These are phyloP conservation scores for Hexamita inflata DNA, from an alignment of 208 protist species.

Conservation along the genomic window DNA sequence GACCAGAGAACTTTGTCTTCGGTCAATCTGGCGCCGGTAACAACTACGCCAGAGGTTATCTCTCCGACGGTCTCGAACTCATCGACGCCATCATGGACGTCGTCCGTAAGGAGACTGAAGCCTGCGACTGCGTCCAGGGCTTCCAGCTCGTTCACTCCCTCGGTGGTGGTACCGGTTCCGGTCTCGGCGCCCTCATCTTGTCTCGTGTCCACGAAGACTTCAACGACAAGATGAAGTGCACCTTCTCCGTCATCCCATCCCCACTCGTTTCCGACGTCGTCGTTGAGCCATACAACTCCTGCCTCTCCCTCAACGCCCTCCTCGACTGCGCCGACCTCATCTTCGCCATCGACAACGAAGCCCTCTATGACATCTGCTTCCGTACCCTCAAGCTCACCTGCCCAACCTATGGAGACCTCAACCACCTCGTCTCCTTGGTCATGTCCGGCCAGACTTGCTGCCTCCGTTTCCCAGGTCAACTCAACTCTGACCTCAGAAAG, in stretches of 20 bases:
- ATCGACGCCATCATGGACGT: constrained; percentile 17
- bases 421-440: no score
- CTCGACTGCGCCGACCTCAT: constrained; percentile 75
- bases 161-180: constrained; percentile 80
- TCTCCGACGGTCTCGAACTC: neutral
- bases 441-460: no score
- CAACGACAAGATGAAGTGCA: constrained; percentile 61
- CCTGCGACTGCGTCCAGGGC: constrained; percentile 75
- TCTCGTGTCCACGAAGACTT: constrained; percentile 74
- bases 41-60: constrained; percentile 14
- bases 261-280: constrained; percentile 72
- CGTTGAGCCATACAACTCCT: constrained; percentile 77
- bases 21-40: constrained; percentile 9
- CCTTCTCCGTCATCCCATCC: constrained; percentile 66
- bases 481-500: no score
- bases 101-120: constrained; percentile 61
- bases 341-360: constrained; percentile 73
- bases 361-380: constrained; percentile 63
- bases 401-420: no score
- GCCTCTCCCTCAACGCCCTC: constrained; percentile 65
- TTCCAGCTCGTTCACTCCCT: constrained; percentile 79
- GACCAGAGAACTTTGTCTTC: no score
- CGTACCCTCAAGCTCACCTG: no score
- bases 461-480: no score
- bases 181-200: constrained; percentile 69